Conservation (phyloP, 2,329 filamentous ascomycete species). For the Colletotrichum sp. region DNA sequence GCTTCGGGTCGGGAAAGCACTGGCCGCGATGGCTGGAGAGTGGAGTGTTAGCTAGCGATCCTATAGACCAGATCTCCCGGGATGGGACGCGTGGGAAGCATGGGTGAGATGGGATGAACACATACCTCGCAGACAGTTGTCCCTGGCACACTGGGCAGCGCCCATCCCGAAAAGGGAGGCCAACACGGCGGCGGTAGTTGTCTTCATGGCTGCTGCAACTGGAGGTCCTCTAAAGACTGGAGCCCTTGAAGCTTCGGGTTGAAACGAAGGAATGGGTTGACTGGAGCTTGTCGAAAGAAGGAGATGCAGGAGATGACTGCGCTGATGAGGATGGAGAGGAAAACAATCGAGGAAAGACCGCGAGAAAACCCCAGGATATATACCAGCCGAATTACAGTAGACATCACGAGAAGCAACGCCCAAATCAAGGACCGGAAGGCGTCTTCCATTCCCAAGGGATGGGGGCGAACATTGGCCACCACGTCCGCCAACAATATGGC, state of each 20-base stretch:
- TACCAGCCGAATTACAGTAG: neutral
- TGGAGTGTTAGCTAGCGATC: neutral
- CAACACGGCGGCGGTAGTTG: conserved; percentile 16
- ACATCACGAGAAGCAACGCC: neutral
- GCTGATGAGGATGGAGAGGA: conserved; percentile 8
- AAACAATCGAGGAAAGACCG: neutral
- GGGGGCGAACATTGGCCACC: neutral
- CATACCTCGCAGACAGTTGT: conserved; percentile 20
- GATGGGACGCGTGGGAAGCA: neutral
- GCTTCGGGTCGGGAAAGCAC: neutral
- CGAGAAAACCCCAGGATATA: neutral
- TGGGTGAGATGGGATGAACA: neutral
- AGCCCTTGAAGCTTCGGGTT: conserved; percentile 3
- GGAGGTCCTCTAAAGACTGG: neutral
- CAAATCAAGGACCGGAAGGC: neutral
- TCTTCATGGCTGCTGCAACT: conserved; percentile 12
- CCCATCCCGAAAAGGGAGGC: conserved; percentile 18
- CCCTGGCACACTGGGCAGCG: conserved; percentile 17
- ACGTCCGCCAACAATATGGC: neutral
- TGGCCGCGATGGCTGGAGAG: conserved; percentile 9
- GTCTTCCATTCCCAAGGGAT: conserved; percentile 13
- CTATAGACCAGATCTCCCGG: neutral
- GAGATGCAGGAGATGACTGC: conserved; percentile 17
- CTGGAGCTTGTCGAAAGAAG: conserved; percentile 11
- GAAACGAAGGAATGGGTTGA: conserved; percentile 1